A percentile compares a stretch with the other conserved stretches of the same genome.
Evolutionary conservation across 2,329 filamentous ascomycete genomes (phyloP).

Genomic region (Aspergillus jensenii): DNA sequence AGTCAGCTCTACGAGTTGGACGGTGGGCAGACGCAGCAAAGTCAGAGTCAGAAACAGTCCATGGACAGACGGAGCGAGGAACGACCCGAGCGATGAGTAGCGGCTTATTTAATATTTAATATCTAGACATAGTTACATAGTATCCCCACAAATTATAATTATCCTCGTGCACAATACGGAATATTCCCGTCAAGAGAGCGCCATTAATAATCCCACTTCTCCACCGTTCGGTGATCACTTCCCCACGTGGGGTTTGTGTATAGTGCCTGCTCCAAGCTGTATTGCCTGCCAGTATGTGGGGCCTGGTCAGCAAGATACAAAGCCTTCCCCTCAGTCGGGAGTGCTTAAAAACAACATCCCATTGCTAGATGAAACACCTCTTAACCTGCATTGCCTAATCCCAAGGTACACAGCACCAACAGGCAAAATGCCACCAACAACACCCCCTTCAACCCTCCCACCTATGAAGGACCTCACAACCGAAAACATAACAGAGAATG

Average conservation of each 20-base stretch:
- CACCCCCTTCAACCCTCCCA: slow-evolving; percentile 24
- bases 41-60: not conserved
- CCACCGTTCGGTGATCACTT: too few relatives aligned
- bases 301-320: too few relatives aligned
- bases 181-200: too few relatives aligned
- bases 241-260: too few relatives aligned
- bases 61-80: too few relatives aligned
- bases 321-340: too few relatives aligned
- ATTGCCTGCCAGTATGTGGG: too few relatives aligned
- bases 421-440: slow-evolving; percentile 21
- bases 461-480: slow-evolving; percentile 69
- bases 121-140: not conserved
- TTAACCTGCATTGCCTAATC: not conserved
- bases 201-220: too few relatives aligned
- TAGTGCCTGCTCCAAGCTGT: too few relatives aligned
- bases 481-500: slow-evolving; percentile 78
- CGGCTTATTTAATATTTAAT: not conserved
- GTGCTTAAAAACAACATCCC: not conserved
- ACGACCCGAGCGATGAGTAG: not conserved
- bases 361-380: not conserved
- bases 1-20: not conserved
- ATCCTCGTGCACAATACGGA: too few relatives aligned
- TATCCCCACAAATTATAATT: not conserved
- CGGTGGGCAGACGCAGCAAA: not conserved
- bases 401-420: not conserved